Evolutionary conservation across 1,284 basidiomycete species (phyloP), one percentile per base, ranked within the genome.

Genomic region (Cutaneotrichosporon spelunceum): DNA sequence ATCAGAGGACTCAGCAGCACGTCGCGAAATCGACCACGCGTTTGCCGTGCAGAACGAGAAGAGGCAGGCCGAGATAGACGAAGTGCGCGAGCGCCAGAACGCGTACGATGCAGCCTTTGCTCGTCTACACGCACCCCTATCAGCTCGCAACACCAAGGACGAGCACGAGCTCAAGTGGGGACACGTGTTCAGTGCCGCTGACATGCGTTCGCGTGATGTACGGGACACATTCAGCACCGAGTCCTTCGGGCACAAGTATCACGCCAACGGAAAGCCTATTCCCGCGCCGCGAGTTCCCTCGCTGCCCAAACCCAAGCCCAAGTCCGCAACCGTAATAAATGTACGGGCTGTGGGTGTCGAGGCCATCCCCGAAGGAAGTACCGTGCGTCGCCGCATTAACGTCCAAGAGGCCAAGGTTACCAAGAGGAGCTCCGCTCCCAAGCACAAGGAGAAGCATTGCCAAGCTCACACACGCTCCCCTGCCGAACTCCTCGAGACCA

Each of bases 181-280:
- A 11, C 9, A 52, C 49, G 27, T 52, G 27, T 21, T 21, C 9
- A 52, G 27, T 29, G 16, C 52, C 14, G n/a, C 30, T 13, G 34
- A 53, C 33, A 34, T 23, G 34, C n/a, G 33, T 16, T 11, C 9
- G n/a, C 33, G 33, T 16, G 48, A n/a, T 6, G 44, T n/a, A 52
- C 52, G 50, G 26, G 52, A 59, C 21, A 60, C 55, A 14, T 33
- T 57, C 11, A 62, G 53, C 7, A 50, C 26, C 27, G 48, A 74
- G 19, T 77, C 76, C 0, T 79, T 79, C 57, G 78, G 78, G 0
- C 76, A 78, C 60, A 60, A 76, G 8, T 58, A 69, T 2, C 73
- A 75, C 59, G 61, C 58, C 19, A 66, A 74, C 47, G 75, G 74
- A 14, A 57, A 60, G 9, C 72, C 75, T 0, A 44, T 72, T 44